Base-by-base conservation (phyloP, 805 yeast genomes). In the Debaryomyces hansenii region DNA sequence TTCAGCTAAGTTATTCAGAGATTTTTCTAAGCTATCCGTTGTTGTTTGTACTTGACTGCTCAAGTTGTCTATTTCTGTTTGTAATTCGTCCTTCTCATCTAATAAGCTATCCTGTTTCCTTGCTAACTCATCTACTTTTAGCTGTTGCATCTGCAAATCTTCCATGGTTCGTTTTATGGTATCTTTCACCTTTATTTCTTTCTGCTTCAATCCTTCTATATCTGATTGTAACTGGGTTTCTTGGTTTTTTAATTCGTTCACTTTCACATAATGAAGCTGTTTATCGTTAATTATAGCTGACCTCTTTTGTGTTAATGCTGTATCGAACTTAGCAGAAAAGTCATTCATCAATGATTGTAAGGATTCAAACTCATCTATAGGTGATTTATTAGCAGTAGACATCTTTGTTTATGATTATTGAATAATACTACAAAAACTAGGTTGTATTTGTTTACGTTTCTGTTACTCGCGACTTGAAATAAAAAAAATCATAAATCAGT, bases 281-380 rank as follows among this genome's bases (percentile, higher is more conserved):
- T 65, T 69, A 8, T 66, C 58, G 14, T 54, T 55, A 43, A 69
- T 60, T 24, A 73, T 52, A 16, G 56, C 57, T 5, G 63, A 45
- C 55, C 74, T 57, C 54, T 71, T 66, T 15, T 55, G 62, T 0
- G 63, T 52, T 9, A 75, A 55, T 32, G 60, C 63, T 14, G 53
- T 49, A 50, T 73, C 74, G 56, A 77, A 64, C 24, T 56, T 62
- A 20, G 56, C 54, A n/a, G 71, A 41, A 44, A 78, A 74, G 16
- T 48, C 57, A 27, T 65, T 70, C 66, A 78, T 66, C 41, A 69
- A 67, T 20, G 44, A 42, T 50, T 66, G 66, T 18, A 76, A 64
- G 14, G 55, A 55, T 6, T 66, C 71, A 48, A 74, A 74, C 49
- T 64, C 67, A 7, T 67, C 66, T 11, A 60, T 53, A 5, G 50